Conservation (phyloP, 805 yeast genomes). For the Candida sithepensis region DNA sequence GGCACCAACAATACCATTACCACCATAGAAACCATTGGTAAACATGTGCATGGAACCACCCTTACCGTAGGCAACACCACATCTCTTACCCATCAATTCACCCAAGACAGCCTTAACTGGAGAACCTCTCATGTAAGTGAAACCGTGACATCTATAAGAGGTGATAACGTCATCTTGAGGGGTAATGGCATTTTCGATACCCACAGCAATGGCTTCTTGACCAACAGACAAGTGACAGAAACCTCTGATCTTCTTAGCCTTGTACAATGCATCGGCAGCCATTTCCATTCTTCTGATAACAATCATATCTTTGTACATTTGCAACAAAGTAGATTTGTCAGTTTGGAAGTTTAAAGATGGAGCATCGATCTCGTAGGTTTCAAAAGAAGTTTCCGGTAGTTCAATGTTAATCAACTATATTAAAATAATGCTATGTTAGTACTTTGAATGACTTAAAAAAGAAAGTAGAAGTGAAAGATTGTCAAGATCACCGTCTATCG, state of each 20-base stretch:
- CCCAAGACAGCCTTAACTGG: conserved; percentile 87
- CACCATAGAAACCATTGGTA: conserved; percentile 94
- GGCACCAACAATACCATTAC: conserved; percentile 99
- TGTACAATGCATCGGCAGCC: conserved; percentile 97
- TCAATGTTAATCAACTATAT: conserved; percentile 39
- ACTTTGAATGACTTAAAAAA: no score
- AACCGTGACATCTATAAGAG: conserved; percentile 98
- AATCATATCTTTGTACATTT: conserved; percentile 97
- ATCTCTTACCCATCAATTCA: conserved; percentile 94
- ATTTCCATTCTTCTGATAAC: conserved; percentile 95
- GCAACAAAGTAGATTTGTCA: conserved; percentile 71
- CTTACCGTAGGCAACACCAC: conserved; percentile 94
- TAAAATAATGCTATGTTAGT: no score
- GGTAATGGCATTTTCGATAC: conserved; percentile 92
- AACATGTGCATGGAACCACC: conserved; percentile 99
- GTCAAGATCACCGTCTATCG: no score
- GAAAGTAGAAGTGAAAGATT: no score
- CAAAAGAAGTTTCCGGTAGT: conserved; percentile 79
- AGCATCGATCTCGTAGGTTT: conserved; percentile 72
- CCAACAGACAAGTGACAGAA: conserved; percentile 98
- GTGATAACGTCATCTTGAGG: conserved; percentile 87
- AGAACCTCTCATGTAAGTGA: conserved; percentile 95
- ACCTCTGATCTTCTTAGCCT: conserved; percentile 98
- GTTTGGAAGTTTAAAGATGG: conserved; percentile 76
- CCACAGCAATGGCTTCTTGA: conserved; percentile 98